Percentiles rank a stretch among this genome's conserved stretches.
phyloP scores from a whole-genome alignment of 192 early-diverging fungal genomes.

The Rhizophagus clarus region DNA sequence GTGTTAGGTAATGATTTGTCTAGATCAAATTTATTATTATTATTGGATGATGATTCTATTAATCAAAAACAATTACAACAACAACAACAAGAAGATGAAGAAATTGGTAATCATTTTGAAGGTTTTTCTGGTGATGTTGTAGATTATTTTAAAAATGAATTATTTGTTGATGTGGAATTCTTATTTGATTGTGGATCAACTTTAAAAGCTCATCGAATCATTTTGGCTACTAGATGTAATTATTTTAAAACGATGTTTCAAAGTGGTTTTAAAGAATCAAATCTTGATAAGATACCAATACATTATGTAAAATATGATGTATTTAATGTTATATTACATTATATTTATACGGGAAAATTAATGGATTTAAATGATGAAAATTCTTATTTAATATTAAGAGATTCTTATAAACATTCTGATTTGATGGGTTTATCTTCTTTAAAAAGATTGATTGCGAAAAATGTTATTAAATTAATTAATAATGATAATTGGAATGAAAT shows the following conservation, averaged over 20 bases:
- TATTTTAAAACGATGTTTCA: constrained; percentile 9
- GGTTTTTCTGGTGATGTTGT: not conserved
- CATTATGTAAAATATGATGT: not conserved
- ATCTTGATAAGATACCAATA: not conserved
- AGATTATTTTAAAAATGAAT: constrained; percentile 12
- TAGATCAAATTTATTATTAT: not conserved
- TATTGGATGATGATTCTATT: not conserved
- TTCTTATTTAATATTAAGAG: not conserved
- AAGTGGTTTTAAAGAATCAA: constrained; percentile 6
- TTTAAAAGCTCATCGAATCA: constrained; percentile 13
- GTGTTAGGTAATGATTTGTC: not conserved
- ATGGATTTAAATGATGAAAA: not conserved
- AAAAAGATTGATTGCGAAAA: not conserved
- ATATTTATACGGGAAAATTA: constrained; percentile 1
- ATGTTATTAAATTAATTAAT: not conserved
- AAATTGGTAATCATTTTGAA: not conserved
- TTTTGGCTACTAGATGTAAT: not conserved
- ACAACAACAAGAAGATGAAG: not conserved
- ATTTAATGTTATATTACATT: not conserved
- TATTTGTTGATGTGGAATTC: constrained; percentile 7
- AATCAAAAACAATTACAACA: not conserved
- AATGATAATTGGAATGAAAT: constrained; percentile 21
- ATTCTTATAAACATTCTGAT: constrained; percentile 1
- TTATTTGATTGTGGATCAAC: constrained; percentile 23
- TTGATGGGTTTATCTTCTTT: not conserved